A percentile compares a stretch with the other conserved stretches of the same genome.
These are phyloP conservation scores for Ophiostoma quercus DNA, from an alignment of 2,329 filamentous ascomycete genomes.

Conservation along the genomic window DNA sequence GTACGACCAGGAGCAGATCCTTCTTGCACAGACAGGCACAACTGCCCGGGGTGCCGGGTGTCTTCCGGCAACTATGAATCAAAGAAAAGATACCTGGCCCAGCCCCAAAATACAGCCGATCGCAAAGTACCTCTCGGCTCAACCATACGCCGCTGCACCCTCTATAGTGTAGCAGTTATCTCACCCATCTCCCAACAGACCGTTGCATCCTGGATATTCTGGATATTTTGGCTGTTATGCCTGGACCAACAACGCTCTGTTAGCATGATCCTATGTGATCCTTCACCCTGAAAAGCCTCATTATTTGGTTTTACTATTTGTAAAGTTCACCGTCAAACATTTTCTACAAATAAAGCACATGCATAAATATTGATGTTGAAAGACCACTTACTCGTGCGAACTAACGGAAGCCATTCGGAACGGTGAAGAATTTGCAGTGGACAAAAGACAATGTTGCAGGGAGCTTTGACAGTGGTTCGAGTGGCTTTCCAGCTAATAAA, in stretches of 20 bases:
- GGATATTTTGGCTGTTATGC: neutral
- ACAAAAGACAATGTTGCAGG: neutral
- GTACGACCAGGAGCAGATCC: neutral
- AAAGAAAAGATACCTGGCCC: neutral
- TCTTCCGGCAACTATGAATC: neutral
- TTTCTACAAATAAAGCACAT: neutral
- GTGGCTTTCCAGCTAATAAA: neutral
- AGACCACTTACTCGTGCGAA: neutral
- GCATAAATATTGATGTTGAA: neutral
- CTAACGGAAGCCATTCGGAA: neutral
- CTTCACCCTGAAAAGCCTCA: neutral
- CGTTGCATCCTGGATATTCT: neutral
- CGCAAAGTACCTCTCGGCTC: neutral
- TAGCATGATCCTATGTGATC: neutral
- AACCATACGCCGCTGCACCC: neutral
- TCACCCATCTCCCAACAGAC: neutral
- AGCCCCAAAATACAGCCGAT: neutral
- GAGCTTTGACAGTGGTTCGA: slow-evolving; percentile 1
- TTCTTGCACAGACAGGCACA: slow-evolving; percentile 3
- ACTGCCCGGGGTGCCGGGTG: neutral
- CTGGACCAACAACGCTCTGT: neutral
- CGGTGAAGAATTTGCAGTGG: neutral
- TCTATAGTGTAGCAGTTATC: neutral
- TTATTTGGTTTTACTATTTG: neutral
- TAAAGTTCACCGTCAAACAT: neutral